phyloP scores from a whole-genome alignment of 352 stramenopile species.

The Globisporangium radiosum region DNA sequence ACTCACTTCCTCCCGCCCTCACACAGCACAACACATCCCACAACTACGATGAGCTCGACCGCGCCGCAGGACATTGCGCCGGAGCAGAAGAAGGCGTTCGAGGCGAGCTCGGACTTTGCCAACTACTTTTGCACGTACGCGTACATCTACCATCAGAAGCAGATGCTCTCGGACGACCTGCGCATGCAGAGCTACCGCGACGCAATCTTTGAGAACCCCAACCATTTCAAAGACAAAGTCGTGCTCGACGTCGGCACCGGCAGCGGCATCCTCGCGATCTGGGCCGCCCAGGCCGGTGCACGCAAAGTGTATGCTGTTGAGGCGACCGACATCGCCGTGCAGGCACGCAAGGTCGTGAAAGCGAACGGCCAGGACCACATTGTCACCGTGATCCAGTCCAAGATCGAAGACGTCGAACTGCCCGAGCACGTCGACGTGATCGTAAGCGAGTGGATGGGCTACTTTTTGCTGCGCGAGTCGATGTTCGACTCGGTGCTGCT shows the following conservation, averaged over 20 bases:
- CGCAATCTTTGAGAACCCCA: slow-evolving; percentile 96
- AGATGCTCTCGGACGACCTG: slow-evolving; percentile 99
- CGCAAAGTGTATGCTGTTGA: slow-evolving; percentile 96
- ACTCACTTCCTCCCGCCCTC: not conserved
- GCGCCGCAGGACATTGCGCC: slow-evolving; percentile 46
- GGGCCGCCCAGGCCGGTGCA: slow-evolving; percentile 97
- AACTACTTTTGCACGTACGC: slow-evolving; percentile 90
- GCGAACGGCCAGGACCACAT: slow-evolving; percentile 95
- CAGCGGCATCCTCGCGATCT: slow-evolving; percentile 97
- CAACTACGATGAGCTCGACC: slow-evolving; percentile 1
- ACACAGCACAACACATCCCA: not conserved
- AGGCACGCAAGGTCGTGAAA: slow-evolving; percentile 94
- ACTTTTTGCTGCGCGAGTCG: slow-evolving; percentile 98
- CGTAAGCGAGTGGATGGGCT: slow-evolving; percentile 99
- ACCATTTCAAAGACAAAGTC: slow-evolving; percentile 98
- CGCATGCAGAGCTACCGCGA: slow-evolving; percentile 98
- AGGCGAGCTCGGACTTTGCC: slow-evolving; percentile 82
- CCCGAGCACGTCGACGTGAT: slow-evolving; percentile 99
- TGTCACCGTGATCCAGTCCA: slow-evolving; percentile 98
- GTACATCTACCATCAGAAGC: slow-evolving; percentile 92
- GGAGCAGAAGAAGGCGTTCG: slow-evolving; percentile 80
- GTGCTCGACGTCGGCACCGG: slow-evolving; percentile 99
- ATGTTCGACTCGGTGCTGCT: slow-evolving; percentile 99
- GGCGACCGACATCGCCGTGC: slow-evolving; percentile 97
- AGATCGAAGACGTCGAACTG: slow-evolving; percentile 97